Evolutionary conservation across 768 basidiomycete genomes (phyloP).

Genomic region (Boletus tylopilopsis): DNA sequence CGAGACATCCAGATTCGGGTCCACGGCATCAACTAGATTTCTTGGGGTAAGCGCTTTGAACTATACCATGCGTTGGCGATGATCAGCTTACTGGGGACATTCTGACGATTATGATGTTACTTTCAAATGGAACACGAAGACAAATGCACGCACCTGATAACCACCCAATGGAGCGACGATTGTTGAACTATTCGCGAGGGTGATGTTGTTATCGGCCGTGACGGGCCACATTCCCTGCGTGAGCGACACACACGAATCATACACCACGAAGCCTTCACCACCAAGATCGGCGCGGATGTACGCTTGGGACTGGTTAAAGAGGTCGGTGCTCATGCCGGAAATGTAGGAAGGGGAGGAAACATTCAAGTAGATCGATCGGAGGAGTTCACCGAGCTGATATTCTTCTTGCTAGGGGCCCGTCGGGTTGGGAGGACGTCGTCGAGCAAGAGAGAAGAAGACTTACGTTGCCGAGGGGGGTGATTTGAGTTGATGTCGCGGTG

Average conservation of each 20-base stretch:
- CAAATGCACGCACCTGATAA: conserved; percentile 47
- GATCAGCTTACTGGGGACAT: conserved; percentile 39
- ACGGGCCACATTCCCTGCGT: conserved; percentile 67
- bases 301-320: conserved; percentile 39
- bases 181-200: conserved; percentile 63
- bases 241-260: conserved; percentile 62
- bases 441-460: conserved; percentile 5
- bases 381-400: conserved; percentile 48
- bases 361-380: conserved; percentile 55
- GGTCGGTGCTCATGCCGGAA: conserved; percentile 31
- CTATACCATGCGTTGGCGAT: neutral
- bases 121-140: conserved; percentile 3
- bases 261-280: conserved; percentile 64
- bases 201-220: conserved; percentile 42
- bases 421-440: neutral
- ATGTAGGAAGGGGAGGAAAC: conserved; percentile 52
- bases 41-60: conserved; percentile 5
- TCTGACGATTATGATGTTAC: conserved; percentile 19
- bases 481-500: conserved; percentile 49
- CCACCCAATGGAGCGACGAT: conserved; percentile 58
- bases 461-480: conserved; percentile 69
- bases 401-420: conserved; percentile 47
- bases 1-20: conserved; percentile 56
- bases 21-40: conserved; percentile 55
- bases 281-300: conserved; percentile 62